A percentile compares a stretch with the other conserved stretches of the same genome.
Evolutionary conservation across 2,329 filamentous ascomycete species (phyloP).

Genomic region (Plenodomus tracheiphilus): DNA sequence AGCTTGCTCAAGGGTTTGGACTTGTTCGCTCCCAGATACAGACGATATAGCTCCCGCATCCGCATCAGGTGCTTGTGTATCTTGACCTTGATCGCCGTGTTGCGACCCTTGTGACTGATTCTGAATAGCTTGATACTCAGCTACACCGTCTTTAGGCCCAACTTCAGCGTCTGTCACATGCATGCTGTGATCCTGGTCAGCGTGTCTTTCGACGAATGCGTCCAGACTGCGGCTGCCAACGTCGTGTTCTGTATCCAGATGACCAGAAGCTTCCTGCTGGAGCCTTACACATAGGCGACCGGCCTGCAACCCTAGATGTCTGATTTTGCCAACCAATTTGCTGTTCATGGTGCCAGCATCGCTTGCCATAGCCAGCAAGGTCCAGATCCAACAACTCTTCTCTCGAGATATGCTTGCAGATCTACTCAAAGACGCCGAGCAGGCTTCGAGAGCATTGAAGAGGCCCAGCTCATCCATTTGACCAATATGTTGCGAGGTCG

Average conservation of each 20-base stretch:
- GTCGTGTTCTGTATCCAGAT: background rate
- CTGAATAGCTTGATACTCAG: too few relatives aligned
- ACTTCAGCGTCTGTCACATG: too few relatives aligned
- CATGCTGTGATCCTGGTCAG: too few relatives aligned
- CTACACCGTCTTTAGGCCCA: too few relatives aligned
- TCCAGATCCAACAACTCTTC: conserved; percentile 84
- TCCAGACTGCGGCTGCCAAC: background rate
- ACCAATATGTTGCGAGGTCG: conserved; percentile 55
- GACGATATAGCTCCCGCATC: background rate
- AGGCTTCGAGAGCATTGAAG: conserved; percentile 65
- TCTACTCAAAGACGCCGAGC: conserved; percentile 65
- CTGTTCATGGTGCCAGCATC: conserved; percentile 75
- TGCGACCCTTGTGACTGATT: too few relatives aligned
- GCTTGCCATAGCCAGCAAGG: conserved; percentile 73
- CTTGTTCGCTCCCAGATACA: background rate
- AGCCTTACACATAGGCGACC: conserved; percentile 58
- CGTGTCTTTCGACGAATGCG: background rate
- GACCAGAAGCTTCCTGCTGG: conserved; percentile 2
- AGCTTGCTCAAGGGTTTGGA: conserved; percentile 52
- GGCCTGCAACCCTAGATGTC: conserved; percentile 79
- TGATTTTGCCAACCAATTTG: conserved; percentile 72
- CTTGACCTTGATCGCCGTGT: too few relatives aligned
- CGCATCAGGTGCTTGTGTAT: background rate
- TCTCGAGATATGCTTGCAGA: conserved; percentile 64
- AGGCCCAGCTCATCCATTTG: conserved; percentile 66